Evolutionary conservation across 2,329 filamentous ascomycete genomes (phyloP).

Genomic region (Diplodia scrobiculata): DNA sequence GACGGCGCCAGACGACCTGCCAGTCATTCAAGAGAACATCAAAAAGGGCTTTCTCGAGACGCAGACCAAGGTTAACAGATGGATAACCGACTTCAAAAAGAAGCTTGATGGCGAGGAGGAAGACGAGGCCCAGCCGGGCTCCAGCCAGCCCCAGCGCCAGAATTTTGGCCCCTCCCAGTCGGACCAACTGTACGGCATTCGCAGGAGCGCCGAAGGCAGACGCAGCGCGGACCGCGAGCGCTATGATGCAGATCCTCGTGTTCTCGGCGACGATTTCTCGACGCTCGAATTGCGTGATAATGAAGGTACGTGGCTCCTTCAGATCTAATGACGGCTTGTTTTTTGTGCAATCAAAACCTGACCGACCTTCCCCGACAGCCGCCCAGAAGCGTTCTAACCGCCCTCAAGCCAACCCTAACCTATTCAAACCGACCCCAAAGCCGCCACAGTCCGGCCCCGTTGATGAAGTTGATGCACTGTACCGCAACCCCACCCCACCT

Average conservation of each 20-base stretch:
- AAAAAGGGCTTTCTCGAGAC: slow-evolving; percentile 94
- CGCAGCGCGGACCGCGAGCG: slow-evolving; percentile 85
- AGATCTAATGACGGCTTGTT: neutral
- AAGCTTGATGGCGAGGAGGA: slow-evolving; percentile 86
- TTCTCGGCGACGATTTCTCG: slow-evolving; percentile 86
- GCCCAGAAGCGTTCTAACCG: slow-evolving; percentile 62
- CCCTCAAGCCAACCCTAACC: slow-evolving; percentile 71
- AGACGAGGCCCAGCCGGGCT: slow-evolving; percentile 58
- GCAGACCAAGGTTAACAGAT: slow-evolving; percentile 86
- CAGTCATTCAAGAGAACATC: slow-evolving; percentile 88
- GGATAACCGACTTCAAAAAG: slow-evolving; percentile 91
- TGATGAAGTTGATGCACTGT: slow-evolving; percentile 77
- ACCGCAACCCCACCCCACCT: slow-evolving; percentile 54
- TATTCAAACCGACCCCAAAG: slow-evolving; percentile 71
- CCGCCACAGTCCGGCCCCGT: slow-evolving; percentile 62
- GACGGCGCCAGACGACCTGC: slow-evolving; percentile 71
- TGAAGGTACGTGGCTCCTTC: slow-evolving; percentile 50
- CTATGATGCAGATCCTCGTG: slow-evolving; percentile 91
- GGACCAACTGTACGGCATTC: slow-evolving; percentile 45
- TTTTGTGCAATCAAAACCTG: slow-evolving; percentile 7
- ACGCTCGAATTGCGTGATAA: slow-evolving; percentile 64
- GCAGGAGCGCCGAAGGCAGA: slow-evolving; percentile 46
- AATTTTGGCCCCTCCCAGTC: slow-evolving; percentile 45
- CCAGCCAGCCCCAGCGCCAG: slow-evolving; percentile 44
- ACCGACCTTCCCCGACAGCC: slow-evolving; percentile 46